Evolutionary conservation across 2,329 filamentous ascomycete species (phyloP), one percentile per base, ranked within the genome.

Genomic region (Beauveria medogensis): DNA sequence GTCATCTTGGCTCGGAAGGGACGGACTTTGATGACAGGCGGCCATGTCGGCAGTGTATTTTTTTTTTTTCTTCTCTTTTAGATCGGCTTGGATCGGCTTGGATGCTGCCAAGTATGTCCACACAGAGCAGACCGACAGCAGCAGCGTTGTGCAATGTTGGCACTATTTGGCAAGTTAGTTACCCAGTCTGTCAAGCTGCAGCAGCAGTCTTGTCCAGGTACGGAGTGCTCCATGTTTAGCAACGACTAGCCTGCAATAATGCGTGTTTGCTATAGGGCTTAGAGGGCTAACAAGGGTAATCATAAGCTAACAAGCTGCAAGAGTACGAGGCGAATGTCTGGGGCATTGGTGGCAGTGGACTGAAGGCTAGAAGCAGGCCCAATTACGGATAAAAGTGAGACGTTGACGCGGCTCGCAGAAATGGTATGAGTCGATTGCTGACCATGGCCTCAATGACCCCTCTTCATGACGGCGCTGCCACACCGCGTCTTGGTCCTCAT

Each of bases 401-500:
- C 54, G 44, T 40, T 40, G 44, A 56, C 41, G 28, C 20, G n/a
- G 9, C 34, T 41, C 5, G 20, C 16, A 12, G n/a, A 18, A n/a
- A 24, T 37, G 26, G 43, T 26, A 47, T 40, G 47, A 56, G 54
- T 48, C 44, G 30, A 28, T 34, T 46, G 44, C 54, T 56, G 54
- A 56, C 54, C 44, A 30, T 47, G 20, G 24, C 54, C 18, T n/a
- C 30, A 24, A 46, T 18, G 16, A 34, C 41, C 53, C 43, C 54
- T 46, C 26, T 30, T 46, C 26, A 16, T 37, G 54, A 28, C 28
- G 48, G 41, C 41, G 54, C 43, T 56, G 55, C 43, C 44, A 57
- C 55, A 57, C 55, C 55, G 44, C 43, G 55, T 57, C 43, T 47
- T 48, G 44, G 44, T 57, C 43, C 55, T 57, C 55, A 57, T 57